These are phyloP conservation scores for Phlebiopsis flavidoalba DNA, from an alignment of 768 basidiomycete genomes.

Conservation along the genomic window DNA sequence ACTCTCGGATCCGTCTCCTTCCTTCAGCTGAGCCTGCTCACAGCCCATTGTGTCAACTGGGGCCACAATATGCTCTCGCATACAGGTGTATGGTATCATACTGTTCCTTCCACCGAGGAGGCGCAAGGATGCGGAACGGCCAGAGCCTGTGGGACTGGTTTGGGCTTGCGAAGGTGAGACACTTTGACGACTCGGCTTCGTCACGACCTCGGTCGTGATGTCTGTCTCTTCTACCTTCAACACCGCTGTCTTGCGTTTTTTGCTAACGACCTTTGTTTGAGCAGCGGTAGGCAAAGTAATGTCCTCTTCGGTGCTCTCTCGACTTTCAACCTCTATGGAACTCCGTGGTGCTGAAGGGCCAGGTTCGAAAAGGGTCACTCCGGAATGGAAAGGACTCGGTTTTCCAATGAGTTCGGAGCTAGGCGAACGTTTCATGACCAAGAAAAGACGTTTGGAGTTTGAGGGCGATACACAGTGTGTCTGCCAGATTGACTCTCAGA, in stretches of 20 bases:
- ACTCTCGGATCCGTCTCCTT: slow-evolving; percentile 59
- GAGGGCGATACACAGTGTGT: background rate
- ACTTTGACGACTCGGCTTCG: background rate
- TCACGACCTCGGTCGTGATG: background rate
- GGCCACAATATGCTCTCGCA: slow-evolving; percentile 68
- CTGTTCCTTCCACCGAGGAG: slow-evolving; percentile 59
- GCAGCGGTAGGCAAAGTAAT: background rate
- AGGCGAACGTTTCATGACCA: slow-evolving; percentile 13
- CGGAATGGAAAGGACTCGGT: slow-evolving; percentile 39
- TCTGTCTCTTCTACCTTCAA: slow-evolving; percentile 3
- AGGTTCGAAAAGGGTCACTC: slow-evolving; percentile 37
- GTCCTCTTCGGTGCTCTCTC: background rate
- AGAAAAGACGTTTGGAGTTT: background rate
- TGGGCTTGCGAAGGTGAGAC: slow-evolving; percentile 47
- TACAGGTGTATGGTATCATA: slow-evolving; percentile 71
- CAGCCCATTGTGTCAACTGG: slow-evolving; percentile 96
- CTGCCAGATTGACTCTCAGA: background rate
- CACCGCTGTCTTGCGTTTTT: background rate
- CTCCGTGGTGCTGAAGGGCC: slow-evolving; percentile 3
- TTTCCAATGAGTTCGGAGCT: slow-evolving; percentile 31
- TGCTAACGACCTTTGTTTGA: background rate
- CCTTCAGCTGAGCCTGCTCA: slow-evolving; percentile 59
- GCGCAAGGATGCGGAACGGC: slow-evolving; percentile 62
- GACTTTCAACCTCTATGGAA: slow-evolving; percentile 10
- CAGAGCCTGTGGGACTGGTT: slow-evolving; percentile 49